Base-by-base conservation (phyloP, 2,329 filamentous ascomycete genomes). In the Claviceps africana region DNA sequence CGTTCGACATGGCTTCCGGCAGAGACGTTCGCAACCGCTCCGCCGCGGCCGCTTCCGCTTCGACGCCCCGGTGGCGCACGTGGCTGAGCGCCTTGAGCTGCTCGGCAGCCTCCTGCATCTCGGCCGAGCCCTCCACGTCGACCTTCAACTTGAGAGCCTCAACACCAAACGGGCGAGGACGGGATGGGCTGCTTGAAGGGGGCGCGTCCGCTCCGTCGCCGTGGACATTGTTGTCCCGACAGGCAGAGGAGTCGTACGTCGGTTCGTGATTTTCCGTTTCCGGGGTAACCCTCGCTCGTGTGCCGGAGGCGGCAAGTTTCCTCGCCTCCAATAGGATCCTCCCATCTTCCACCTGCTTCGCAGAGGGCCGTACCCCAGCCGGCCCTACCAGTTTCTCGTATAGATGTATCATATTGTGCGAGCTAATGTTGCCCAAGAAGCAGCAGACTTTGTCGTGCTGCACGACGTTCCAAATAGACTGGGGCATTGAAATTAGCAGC, bases 31-130 rank as follows among this genome's bases (percentile, higher is more conserved):
- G 66, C 31, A 60, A 60, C 13, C 68, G 59, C 44, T 61, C 61
- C 2, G 59, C 60, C 13, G 60, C 58, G 1, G 53, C 43, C 2
- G 62, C 57, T 45, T 78, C 43, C 2, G 62, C 57, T 45, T 78
- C 75, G 52, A 75, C 74, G 55, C 74, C 77, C 19, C 72, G 61
- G 54, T 78, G 78, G 2, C 79, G 74, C 51, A 83, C 74, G 59
- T 84, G 79, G 57, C 81, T 83, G 43, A 84, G 63, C 1, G 80
- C 80, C 59, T 83, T 83, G 6, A 84, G 70, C 62, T 83, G 80
- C 60, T 83, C 80, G 4, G 81, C 81, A 21, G 81, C 81, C 63
- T 83, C 79, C 58, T 83, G 78, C 78, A 84, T 83, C 65, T 84
- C 81, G 9, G 77, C 79, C n/a, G 80, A 81, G 53, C 83, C 80